phyloP scores from a whole-genome alignment of 2,329 filamentous ascomycete species.

The Thermoascus crustaceus region DNA sequence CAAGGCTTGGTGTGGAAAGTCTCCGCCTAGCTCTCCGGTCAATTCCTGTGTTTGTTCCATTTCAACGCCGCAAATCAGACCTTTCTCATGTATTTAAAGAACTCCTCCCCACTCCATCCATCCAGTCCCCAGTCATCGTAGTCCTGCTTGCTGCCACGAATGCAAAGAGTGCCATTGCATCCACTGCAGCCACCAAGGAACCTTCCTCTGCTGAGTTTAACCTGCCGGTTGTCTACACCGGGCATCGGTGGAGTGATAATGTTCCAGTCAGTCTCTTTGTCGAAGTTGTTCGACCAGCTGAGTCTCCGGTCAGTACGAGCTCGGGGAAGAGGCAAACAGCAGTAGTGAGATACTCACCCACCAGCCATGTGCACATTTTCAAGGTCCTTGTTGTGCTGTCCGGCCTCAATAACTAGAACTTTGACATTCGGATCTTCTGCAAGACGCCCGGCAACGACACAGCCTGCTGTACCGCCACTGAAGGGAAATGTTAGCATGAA shows the following conservation, averaged over 20 bases:
- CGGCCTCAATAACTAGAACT: constrained; percentile 42
- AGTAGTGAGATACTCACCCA: constrained; percentile 18
- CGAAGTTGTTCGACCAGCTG: constrained; percentile 37
- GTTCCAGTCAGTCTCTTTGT: constrained; percentile 40
- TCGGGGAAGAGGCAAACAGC: not conserved
- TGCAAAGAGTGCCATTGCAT: constrained; percentile 38
- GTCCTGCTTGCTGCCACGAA: constrained; percentile 37
- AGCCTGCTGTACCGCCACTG: constrained; percentile 42
- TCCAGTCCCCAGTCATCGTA: constrained; percentile 48
- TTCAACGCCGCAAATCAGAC: constrained; percentile 18
- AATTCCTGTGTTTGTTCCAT: no score
- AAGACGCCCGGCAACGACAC: constrained; percentile 41
- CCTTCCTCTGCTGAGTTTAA: constrained; percentile 36
- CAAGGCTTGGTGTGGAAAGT: constrained; percentile 51
- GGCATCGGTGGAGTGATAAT: constrained; percentile 33
- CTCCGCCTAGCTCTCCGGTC: no score
- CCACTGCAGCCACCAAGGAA: constrained; percentile 38
- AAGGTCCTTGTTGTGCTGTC: constrained; percentile 37
- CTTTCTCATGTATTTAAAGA: constrained; percentile 51
- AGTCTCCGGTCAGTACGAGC: no score
- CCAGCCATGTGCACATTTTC: constrained; percentile 41
- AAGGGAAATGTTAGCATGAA: not conserved
- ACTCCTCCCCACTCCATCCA: constrained; percentile 50
- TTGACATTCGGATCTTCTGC: constrained; percentile 37
- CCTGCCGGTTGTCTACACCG: constrained; percentile 32